These are phyloP conservation scores for Chalaropsis ovoidea DNA, from an alignment of 2,329 filamentous ascomycete species.

Conservation along the genomic window DNA sequence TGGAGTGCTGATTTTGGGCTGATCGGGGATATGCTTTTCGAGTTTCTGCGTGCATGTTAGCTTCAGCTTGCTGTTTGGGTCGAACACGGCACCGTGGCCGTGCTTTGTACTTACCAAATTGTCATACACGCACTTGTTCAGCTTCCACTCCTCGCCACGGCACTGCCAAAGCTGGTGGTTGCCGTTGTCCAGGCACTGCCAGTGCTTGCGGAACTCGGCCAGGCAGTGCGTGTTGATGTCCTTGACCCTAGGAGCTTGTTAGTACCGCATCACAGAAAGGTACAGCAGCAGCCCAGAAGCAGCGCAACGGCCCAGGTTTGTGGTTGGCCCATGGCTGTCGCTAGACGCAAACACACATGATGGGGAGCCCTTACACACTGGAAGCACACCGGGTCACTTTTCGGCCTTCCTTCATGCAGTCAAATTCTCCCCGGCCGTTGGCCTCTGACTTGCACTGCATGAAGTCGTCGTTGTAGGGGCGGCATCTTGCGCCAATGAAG, in stretches of 20 bases:
- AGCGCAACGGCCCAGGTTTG: too few relatives aligned
- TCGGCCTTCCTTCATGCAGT: constrained; percentile 92
- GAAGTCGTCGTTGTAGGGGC: constrained; percentile 93
- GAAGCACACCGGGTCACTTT: constrained; percentile 93
- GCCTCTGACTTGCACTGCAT: constrained; percentile 99
- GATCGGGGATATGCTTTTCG: constrained; percentile 68
- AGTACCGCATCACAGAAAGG: neutral
- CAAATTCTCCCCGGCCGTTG: constrained; percentile 79
- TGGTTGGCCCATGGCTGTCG: too few relatives aligned
- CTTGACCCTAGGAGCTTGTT: constrained; percentile 53
- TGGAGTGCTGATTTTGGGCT: constrained; percentile 58
- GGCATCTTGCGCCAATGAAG: constrained; percentile 95
- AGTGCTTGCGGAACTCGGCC: constrained; percentile 82
- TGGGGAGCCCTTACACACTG: constrained; percentile 66
- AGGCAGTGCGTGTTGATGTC: constrained; percentile 96
- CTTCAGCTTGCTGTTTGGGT: neutral
- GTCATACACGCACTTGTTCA: constrained; percentile 93
- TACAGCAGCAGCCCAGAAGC: too few relatives aligned
- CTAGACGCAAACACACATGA: too few relatives aligned
- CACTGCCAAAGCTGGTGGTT: constrained; percentile 98
- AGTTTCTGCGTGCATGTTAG: constrained; percentile 49
- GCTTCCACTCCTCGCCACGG: constrained; percentile 70
- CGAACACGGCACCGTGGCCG: neutral
- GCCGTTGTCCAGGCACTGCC: constrained; percentile 91
- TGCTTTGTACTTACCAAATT: constrained; percentile 62